phyloP scores from a whole-genome alignment of 2,329 filamentous ascomycete species.

The Tolypocladium amazonense region DNA sequence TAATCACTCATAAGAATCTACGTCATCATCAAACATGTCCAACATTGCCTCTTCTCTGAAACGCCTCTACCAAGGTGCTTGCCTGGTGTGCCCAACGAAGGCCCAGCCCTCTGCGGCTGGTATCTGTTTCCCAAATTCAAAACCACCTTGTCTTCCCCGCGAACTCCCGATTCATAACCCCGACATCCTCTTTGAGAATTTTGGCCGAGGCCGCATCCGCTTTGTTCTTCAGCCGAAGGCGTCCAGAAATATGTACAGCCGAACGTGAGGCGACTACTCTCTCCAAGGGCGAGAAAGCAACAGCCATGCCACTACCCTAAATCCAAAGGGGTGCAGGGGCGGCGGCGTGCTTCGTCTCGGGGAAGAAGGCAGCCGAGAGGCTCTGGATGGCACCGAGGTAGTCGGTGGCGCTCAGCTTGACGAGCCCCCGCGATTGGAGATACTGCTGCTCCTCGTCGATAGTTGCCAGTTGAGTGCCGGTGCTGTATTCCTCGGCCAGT shows the following conservation, averaged over 20 bases:
- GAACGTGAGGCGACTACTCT: constrained; percentile 9
- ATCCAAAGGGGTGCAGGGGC: constrained; percentile 37
- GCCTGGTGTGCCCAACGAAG: constrained; percentile 1
- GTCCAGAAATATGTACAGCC: constrained; percentile 21
- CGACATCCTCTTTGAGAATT: not conserved
- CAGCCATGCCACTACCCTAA: constrained; percentile 14
- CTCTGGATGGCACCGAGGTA: constrained; percentile 74
- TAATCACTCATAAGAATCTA: constrained; percentile 16
- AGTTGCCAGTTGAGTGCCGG: constrained; percentile 46
- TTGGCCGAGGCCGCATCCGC: not conserved
- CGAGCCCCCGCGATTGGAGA: constrained; percentile 58
- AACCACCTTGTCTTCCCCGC: not conserved
- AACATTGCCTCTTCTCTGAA: constrained; percentile 1
- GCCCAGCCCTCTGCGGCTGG: constrained; percentile 2
- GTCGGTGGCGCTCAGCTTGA: constrained; percentile 66
- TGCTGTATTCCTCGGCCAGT: constrained; percentile 77
- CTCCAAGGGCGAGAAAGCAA: not conserved
- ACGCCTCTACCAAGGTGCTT: constrained; percentile 1
- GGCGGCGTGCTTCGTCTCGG: constrained; percentile 19
- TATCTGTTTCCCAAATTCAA: constrained; percentile 3
- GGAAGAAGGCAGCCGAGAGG: constrained; percentile 53
- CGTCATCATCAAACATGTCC: constrained; percentile 9
- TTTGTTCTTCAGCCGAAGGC: not conserved
- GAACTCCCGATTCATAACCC: not conserved
- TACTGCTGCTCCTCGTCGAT: constrained; percentile 57